phyloP scores from a whole-genome alignment of 805 yeast species.

The Wickerhamomyces chaumierensis region DNA sequence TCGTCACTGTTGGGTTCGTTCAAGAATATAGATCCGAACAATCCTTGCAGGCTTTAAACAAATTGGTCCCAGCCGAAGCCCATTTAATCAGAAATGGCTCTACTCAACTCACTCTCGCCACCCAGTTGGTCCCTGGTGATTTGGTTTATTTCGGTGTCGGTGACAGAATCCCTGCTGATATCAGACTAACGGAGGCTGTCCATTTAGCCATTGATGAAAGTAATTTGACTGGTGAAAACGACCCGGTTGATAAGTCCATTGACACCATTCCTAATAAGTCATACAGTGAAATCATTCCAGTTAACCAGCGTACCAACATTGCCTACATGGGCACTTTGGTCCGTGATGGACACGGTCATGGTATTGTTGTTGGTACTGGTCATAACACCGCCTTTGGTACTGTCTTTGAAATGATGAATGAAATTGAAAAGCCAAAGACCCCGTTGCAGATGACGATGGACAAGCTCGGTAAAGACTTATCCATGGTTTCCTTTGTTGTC shows the following conservation, averaged over 20 bases:
- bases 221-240: conserved; percentile 90
- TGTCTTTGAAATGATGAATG: conserved; percentile 91
- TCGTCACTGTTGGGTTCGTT: conserved; percentile 92
- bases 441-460: conserved; percentile 96
- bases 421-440: conserved; percentile 94
- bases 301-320: conserved; percentile 62
- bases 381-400: conserved; percentile 85
- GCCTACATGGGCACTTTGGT: conserved; percentile 98
- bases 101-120: conserved; percentile 74
- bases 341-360: conserved; percentile 90
- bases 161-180: conserved; percentile 93
- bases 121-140: conserved; percentile 91
- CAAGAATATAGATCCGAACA: conserved; percentile 96
- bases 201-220: conserved; percentile 86
- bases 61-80: conserved; percentile 94
- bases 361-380: conserved; percentile 88
- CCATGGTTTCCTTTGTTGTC: conserved; percentile 71
- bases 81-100: conserved; percentile 77
- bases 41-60: conserved; percentile 84
- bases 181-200: conserved; percentile 67
- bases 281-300: conserved; percentile 29
- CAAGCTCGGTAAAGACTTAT: conserved; percentile 82
- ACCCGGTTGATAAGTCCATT: conserved; percentile 63
- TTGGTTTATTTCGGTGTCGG: conserved; percentile 83
- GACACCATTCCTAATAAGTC: conserved; percentile 31